Conservation (phyloP, 2,329 filamentous ascomycete species). For the Eutypella sp. region DNA sequence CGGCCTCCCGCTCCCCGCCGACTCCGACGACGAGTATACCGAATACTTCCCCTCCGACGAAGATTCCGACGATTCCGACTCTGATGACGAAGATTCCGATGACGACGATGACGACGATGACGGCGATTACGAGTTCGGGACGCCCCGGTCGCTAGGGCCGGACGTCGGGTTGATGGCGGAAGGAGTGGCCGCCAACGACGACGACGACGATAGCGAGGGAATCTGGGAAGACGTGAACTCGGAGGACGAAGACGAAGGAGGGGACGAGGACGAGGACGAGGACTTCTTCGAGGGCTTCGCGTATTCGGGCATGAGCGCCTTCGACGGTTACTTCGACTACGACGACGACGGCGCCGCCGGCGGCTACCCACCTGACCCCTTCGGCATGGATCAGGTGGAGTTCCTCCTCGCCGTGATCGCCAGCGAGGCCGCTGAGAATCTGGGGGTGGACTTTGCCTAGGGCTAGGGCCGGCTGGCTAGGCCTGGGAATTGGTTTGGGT, state of each 20-base stretch:
- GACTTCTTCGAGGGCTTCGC: too few relatives aligned
- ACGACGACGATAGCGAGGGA: neutral
- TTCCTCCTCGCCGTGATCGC: neutral
- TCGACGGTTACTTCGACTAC: neutral
- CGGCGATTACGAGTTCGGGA: neutral
- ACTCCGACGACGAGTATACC: too few relatives aligned
- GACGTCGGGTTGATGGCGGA: neutral
- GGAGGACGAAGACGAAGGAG: neutral
- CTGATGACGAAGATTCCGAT: neutral
- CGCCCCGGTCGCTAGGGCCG: neutral
- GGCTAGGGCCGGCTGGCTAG: too few relatives aligned
- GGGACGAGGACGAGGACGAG: neutral
- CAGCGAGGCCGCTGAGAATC: too few relatives aligned
- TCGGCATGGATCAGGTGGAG: neutral
- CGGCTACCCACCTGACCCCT: neutral
- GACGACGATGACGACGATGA: neutral
- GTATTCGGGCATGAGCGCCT: too few relatives aligned
- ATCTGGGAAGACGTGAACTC: conserved; percentile 1
- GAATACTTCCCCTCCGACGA: too few relatives aligned
- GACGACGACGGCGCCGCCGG: neutral
- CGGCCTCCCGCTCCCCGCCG: too few relatives aligned
- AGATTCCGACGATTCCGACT: conserved; percentile 6
- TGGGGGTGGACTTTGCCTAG: too few relatives aligned
- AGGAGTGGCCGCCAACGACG: neutral
- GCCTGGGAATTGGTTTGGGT: too few relatives aligned